Evolutionary conservation across 495 filamentous ascomycete species (phyloP), one percentile per base, ranked within the genome.

Genomic region (Penicillium egyptiacum): DNA sequence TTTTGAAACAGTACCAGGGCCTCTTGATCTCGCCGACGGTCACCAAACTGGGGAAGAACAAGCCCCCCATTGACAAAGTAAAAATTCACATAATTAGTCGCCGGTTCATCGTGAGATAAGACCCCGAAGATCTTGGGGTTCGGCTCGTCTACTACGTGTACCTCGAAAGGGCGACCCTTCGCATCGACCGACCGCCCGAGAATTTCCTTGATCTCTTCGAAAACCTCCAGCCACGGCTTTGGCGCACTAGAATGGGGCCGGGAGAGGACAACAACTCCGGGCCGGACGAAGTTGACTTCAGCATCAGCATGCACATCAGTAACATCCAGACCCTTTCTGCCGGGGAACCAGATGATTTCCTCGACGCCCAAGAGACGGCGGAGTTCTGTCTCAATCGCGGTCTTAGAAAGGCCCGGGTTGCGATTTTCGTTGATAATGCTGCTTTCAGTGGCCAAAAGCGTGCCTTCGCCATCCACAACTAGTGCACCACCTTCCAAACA

Each of bases 321-420:
- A 19, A 67, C 53, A 55, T 70, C 64, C 5, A 58, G 31, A 12
- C 41, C 50, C 28, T 50, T 61, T 5, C 43, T 43, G 3, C 65
- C 65, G 0, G 67, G 65, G 9, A 70, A 60, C 65, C 67, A 70
- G 37, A 70, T 65, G 7, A 68, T 41, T 30, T 70, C 68, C 16
- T 46, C 20, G 4, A 66, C 56, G 0, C 65, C 67, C 4, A 70
- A 23, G 0, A 61, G n/a, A 1, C 55, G 53, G 1, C 53, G 52
- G 6, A 68, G 37, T n/a, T 68, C 65, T 16, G 20, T 25, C 35
- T 70, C 67, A 11, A 68, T 64, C 6, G 44, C 30, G 1, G n/a
- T 26, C 6, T 53, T 53, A 0, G 53, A 50, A 0, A 65, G 19
- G 6, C 51, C 60, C 1, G 62, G 62, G 37, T 68, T 68, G 5